Conservation (phyloP, 352 stramenopile genomes). For the Globisporangium acanthophoron region DNA sequence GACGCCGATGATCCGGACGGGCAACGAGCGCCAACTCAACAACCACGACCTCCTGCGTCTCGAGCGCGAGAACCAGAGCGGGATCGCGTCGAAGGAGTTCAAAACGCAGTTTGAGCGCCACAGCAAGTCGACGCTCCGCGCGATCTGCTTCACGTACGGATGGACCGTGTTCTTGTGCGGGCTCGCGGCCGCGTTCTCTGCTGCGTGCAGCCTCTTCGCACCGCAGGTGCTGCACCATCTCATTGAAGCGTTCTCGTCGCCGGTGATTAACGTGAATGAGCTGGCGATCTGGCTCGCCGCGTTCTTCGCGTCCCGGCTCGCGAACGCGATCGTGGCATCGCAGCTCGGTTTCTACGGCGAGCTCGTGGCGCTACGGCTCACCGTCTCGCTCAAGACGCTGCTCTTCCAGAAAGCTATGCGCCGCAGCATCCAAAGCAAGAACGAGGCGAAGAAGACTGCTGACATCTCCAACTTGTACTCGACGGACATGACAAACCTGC, state of each 20-base stretch:
- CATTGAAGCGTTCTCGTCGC: constrained; percentile 22
- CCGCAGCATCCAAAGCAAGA: constrained; percentile 13
- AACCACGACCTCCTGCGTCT: constrained; percentile 37
- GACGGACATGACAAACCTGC: constrained; percentile 77
- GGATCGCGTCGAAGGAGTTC: background rate
- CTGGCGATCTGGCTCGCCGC: constrained; percentile 28
- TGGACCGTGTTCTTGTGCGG: too few species aligned
- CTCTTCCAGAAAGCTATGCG: constrained; percentile 41
- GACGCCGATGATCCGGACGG: constrained; percentile 27
- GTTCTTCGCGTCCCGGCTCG: constrained; percentile 34
- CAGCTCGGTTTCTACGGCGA: constrained; percentile 25
- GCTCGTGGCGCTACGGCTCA: constrained; percentile 25
- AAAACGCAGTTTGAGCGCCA: too few species aligned
- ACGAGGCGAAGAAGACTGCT: constrained; percentile 9
- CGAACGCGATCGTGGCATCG: constrained; percentile 19
- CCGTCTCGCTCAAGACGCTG: constrained; percentile 29
- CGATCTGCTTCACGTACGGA: constrained; percentile 8
- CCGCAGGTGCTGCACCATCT: constrained; percentile 43
- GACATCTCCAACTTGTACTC: constrained; percentile 93
- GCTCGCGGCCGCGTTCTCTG: too few species aligned
- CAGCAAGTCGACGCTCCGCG: too few species aligned
- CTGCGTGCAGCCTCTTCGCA: constrained; percentile 16
- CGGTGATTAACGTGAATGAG: constrained; percentile 19
- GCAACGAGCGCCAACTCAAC: constrained; percentile 39
- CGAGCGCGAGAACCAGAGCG: constrained; percentile 17